Conservation (phyloP, 2,329 filamentous ascomycete genomes). For the Colletotrichum higginsianum region DNA sequence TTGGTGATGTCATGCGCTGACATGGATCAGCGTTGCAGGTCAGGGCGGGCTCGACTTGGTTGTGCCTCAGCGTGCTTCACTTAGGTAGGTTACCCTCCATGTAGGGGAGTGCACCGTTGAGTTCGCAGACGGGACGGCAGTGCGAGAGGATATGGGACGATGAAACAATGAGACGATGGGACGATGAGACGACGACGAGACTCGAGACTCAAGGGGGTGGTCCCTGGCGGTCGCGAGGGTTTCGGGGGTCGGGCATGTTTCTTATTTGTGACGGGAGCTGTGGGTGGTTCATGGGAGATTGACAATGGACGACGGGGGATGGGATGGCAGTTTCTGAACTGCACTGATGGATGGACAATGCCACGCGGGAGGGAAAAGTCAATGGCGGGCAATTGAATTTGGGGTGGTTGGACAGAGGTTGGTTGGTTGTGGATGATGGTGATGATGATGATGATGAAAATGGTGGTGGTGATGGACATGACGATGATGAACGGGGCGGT, state of each 20-base stretch:
- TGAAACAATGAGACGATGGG: too few relatives aligned
- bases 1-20: slow-evolving; percentile 29
- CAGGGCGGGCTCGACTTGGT: neutral
- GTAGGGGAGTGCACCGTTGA: neutral
- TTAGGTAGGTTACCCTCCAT: slow-evolving; percentile 33
- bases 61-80: slow-evolving; percentile 25
- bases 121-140: slow-evolving; percentile 17
- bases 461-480: too few relatives aligned
- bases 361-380: neutral
- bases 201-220: neutral
- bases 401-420: neutral
- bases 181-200: neutral
- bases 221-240: neutral
- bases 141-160: neutral
- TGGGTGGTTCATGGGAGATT: neutral
- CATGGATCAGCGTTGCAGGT: slow-evolving; percentile 18
- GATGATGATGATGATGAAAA: too few relatives aligned
- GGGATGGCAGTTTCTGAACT: slow-evolving; percentile 15
- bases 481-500: too few relatives aligned
- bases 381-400: neutral
- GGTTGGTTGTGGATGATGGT: neutral
- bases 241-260: slow-evolving; percentile 9
- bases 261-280: neutral
- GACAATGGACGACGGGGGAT: neutral
- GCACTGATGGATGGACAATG: neutral